Evolutionary conservation across 352 stramenopile species (phyloP), one percentile per base, ranked within the genome.

Genomic region (Saprolegnia parasitica): DNA sequence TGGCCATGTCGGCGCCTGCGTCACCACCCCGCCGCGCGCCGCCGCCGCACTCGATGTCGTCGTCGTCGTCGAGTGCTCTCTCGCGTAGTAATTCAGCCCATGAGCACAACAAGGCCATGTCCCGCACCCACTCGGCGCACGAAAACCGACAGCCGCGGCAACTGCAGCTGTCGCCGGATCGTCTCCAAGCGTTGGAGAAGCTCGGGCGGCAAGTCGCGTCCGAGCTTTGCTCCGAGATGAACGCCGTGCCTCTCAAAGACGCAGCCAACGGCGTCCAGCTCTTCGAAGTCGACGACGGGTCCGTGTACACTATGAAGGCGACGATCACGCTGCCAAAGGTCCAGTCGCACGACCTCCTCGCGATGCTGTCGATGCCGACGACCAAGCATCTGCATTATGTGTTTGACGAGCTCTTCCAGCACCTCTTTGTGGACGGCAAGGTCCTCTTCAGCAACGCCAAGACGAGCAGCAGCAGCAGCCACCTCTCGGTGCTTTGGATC

Each of bases 381-480:
- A 60, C 52, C 35, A 60, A 60, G 35, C 52, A 60, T n/a, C 9
- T 60, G 52, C 52, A 40, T n/a, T 60, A 60, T 23, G 10, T 60
- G 11, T 60, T 60, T 23, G 52, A 60, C 35, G 52, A 60, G 35
- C 52, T 60, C 35, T 60, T 60, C 20, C 52, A 60, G 35, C 52
- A 60, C 16, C 52, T 40, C 52, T 60, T 60, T 60, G 52, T 60
- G 2, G 52, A 60, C 20, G 52, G 52, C 52, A 60, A 60, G 20
- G 52, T 60, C 3, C 52, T 60, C 35, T 60, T 60, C 52, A 60
- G 10, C 52, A 15, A 60, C 11, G 52, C 11, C 52, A 49, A 49
- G 13, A n/a, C 18, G 42, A 49, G 42, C 42, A 5, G 2, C 5
- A 35, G 2, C 29, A 35, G 29, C 29, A 35, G 29, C 29, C 1